phyloP scores from a whole-genome alignment of 1,139 yeast species.

The Saccharomycopsis hybrid region DNA sequence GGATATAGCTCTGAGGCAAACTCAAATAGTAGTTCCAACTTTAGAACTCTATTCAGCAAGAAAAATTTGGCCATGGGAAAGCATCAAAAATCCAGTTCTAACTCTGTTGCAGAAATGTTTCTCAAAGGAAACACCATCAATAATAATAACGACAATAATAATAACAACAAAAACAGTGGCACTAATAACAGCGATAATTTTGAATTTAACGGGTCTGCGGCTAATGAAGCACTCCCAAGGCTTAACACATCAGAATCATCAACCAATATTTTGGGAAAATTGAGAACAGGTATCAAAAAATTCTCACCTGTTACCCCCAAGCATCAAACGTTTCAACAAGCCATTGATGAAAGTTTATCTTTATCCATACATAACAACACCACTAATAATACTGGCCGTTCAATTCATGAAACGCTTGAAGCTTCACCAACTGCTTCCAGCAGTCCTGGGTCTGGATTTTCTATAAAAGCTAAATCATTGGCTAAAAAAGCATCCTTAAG shows the following conservation, averaged over 20 bases:
- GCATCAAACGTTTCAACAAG: too few relatives aligned
- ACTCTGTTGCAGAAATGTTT: not conserved
- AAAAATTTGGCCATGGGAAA: not conserved
- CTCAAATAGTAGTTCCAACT: too few relatives aligned
- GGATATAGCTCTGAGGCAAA: too few relatives aligned
- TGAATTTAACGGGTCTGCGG: too few relatives aligned
- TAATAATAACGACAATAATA: not conserved
- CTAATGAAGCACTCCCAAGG: slow-evolving; percentile 9
- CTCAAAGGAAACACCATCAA: not conserved
- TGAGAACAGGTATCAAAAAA: slow-evolving; percentile 14
- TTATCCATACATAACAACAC: too few relatives aligned
- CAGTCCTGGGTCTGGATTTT: too few relatives aligned
- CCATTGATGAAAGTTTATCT: too few relatives aligned
- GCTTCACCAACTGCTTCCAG: too few relatives aligned
- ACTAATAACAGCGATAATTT: too few relatives aligned
- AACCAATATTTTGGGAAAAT: slow-evolving; percentile 12
- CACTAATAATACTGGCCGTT: too few relatives aligned
- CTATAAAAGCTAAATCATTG: slow-evolving; percentile 11
- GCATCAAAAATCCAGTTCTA: not conserved
- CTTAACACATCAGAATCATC: slow-evolving; percentile 3
- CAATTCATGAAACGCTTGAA: too few relatives aligned
- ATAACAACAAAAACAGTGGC: not conserved
- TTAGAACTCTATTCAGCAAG: too few relatives aligned
- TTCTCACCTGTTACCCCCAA: slow-evolving; percentile 6
- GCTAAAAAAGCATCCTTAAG: slow-evolving; percentile 17